Evolutionary conservation across 179 eudicot genomes (phyloP), one percentile per base, ranked within the genome.

Genomic region (Dionaea muscipula): DNA sequence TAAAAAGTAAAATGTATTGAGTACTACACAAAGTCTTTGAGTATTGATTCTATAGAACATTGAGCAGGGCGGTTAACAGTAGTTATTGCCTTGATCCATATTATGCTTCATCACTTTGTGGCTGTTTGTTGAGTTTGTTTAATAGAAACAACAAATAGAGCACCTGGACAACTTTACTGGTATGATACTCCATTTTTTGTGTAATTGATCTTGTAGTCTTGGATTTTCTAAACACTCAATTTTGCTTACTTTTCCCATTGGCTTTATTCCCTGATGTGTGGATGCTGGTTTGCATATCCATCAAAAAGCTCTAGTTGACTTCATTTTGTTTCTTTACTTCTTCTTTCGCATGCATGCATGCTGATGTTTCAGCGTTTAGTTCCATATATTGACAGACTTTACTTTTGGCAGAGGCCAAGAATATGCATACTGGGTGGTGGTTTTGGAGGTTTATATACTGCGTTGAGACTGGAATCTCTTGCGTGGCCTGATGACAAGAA

Each of bases 371-470:
- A 49, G 17, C 25, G 24, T 3, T 23, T 49, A 26, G 16, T n/a
- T 28, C 3, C 23, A 20, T 10, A 53, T 28, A 7, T 19, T 28
- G 22, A 31, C 7, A 49, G 9, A 12, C 13, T 37, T 64, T n/a
- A n/a, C 38, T 31, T 64, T 40, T 49, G 66, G 47, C 81, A 93
- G 99, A 84, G 67, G 64, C 96, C 99, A 21, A 83, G 95, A 69
- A 82, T 93, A 25, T 93, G 99, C 85, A 93, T 93, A 65, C 68
- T 93, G 21, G 99, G 99, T 52, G 99, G 96, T 71, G 99, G 99
- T 38, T 88, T 93, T 69, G 99, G 99, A 60, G 99, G 99, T 52
- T 68, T 93, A 25, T 88, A 93, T 68, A 93, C 99, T 54, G 95
- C 99, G 51, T 63, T 93, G 64, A 81, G 95, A 72, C 66, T 93